These are phyloP conservation scores for Glaciozyma antarctica DNA, from an alignment of 768 basidiomycete species.

Conservation along the genomic window DNA sequence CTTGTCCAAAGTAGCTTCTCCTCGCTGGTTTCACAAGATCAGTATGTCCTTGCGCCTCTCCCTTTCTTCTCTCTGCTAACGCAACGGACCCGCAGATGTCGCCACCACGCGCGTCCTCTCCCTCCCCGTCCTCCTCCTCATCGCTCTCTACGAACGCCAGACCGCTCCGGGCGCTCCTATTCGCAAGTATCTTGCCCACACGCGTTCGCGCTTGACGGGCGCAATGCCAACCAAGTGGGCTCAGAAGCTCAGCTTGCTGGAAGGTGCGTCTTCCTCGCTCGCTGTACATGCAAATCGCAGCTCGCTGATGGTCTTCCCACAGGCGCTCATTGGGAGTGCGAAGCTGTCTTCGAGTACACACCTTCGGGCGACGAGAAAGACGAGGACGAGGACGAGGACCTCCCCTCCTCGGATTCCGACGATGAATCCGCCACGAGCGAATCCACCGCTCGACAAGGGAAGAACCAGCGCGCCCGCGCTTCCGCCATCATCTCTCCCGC, in stretches of 20 bases:
- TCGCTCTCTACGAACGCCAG: conserved; percentile 31
- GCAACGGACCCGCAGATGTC: conserved; percentile 12
- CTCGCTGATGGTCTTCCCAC: background rate
- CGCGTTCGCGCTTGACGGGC: background rate
- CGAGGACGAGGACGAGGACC: conserved; percentile 18
- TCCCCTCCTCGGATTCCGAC: background rate
- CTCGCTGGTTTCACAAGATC: conserved; percentile 92
- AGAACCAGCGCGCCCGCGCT: background rate
- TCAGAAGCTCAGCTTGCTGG: conserved; percentile 24
- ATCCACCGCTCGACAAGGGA: background rate
- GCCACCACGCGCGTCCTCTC: conserved; percentile 24
- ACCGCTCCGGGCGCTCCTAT: background rate
- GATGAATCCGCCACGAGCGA: conserved; percentile 6
- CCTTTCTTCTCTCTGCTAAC: background rate
- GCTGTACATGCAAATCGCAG: background rate
- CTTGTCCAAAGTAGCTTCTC: conserved; percentile 70
- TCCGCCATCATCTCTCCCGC: background rate
- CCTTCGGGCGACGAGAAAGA: conserved; percentile 23
- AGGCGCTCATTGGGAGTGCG: conserved; percentile 31
- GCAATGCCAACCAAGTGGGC: conserved; percentile 18
- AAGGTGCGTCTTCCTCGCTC: conserved; percentile 1
- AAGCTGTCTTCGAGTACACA: conserved; percentile 30
- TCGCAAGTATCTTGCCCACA: background rate
- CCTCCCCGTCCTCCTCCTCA: conserved; percentile 29
- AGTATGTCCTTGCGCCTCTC: background rate